A percentile compares a stretch with the other conserved stretches of the same genome.
These are phyloP conservation scores for Penicillium sp. DNA, from an alignment of 2,329 filamentous ascomycete species.

Conservation along the genomic window DNA sequence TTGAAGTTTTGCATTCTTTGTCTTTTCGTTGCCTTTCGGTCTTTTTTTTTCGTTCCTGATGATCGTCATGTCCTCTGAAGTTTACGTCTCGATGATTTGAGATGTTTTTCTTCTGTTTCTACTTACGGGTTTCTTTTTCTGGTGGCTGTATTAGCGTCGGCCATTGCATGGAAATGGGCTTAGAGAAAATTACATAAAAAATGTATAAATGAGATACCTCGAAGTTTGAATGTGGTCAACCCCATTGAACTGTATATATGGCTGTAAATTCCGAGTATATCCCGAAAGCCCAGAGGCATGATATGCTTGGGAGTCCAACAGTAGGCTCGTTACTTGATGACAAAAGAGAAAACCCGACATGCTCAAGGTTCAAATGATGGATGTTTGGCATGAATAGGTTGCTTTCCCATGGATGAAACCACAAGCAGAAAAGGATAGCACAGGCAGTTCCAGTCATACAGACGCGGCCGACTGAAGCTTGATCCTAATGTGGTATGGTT, in stretches of 20 bases:
- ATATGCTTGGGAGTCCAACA: neutral
- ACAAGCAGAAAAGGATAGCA: no score
- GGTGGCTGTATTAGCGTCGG: constrained; percentile 44
- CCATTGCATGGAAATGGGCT: constrained; percentile 36
- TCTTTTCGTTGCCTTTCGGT: neutral
- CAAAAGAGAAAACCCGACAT: no score
- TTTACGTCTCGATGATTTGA: constrained; percentile 21
- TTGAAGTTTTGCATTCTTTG: constrained; percentile 19
- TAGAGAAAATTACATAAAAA: constrained; percentile 31
- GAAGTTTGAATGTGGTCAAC: neutral
- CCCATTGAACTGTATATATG: neutral
- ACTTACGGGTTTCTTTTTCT: constrained; percentile 32
- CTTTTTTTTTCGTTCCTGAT: constrained; percentile 32
- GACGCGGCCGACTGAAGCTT: no score
- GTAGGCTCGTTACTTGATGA: neutral
- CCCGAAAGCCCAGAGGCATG: no score
- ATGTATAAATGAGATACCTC: constrained; percentile 36
- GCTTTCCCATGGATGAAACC: no score
- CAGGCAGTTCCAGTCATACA: no score
- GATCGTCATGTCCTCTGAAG: constrained; percentile 32
- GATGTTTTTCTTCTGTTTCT: constrained; percentile 27
- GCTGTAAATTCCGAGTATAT: neutral
- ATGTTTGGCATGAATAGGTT: no score
- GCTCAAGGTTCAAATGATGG: no score
- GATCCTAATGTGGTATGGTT: no score